phyloP scores from a whole-genome alignment of 257 asterid species.

The Echites panduratus region DNA sequence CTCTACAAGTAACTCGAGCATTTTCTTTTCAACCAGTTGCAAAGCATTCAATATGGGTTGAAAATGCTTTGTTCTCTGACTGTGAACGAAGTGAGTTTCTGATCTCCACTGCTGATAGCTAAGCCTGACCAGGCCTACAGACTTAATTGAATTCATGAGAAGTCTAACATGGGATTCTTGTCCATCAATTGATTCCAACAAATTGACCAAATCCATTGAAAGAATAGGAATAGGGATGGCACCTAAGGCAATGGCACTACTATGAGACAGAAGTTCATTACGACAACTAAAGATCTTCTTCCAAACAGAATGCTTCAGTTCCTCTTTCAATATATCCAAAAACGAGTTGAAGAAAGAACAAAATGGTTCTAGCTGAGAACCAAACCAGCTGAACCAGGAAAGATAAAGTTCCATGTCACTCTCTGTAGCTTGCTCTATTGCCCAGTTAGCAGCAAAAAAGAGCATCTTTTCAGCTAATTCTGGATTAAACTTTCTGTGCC shows the following conservation, averaged over 20 bases:
- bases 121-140: constrained; percentile 51
- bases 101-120: constrained; percentile 76
- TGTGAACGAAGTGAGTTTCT: constrained; percentile 30
- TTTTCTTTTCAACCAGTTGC: constrained; percentile 48
- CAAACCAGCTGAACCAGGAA: constrained; percentile 69
- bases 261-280: constrained; percentile 32
- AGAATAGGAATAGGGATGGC: constrained; percentile 43
- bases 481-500: constrained; percentile 31
- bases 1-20: constrained; percentile 52
- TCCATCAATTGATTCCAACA: constrained; percentile 31
- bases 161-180: constrained; percentile 28
- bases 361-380: constrained; percentile 43
- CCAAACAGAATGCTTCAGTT: constrained; percentile 72
- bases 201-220: constrained; percentile 41
- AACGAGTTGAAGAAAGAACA: constrained; percentile 43
- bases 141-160: constrained; percentile 44
- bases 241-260: constrained; percentile 20
- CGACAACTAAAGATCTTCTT: constrained; percentile 40
- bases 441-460: constrained; percentile 84
- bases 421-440: constrained; percentile 73
- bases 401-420: constrained; percentile 62
- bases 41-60: constrained; percentile 42
- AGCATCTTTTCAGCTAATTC: constrained; percentile 46
- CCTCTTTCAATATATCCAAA: constrained; percentile 44
- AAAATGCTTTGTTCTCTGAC: constrained; percentile 29